Base-by-base conservation (phyloP, 2,329 filamentous ascomycete genomes). In the Lecanoromycetidae sp. region DNA sequence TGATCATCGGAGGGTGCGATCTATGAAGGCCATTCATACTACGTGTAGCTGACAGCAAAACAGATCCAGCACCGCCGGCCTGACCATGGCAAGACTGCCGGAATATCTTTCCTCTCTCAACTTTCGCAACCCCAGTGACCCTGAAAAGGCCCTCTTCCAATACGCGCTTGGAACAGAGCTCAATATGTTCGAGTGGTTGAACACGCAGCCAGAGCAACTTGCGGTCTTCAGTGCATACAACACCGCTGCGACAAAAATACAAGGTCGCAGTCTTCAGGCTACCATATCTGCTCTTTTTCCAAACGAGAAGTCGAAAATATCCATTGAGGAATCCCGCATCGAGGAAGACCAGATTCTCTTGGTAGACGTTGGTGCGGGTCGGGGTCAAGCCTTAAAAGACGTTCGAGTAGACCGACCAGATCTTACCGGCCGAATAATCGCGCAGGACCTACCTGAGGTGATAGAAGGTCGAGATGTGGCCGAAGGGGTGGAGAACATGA, bases 321-420 rank as follows among this genome's bases (percentile, higher is more conserved):
- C 12, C n/a, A 13, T 19, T n/a, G 13, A 45, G 6, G 8, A 10
- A 4, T 9, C 9, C 22, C 9, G 38, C 7, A 30, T 3, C 26
- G 6, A 20, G 2, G 39, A 4, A 13, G 10, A 30, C 9, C 7
- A 17, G 5, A 19, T 45, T 26, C n/a, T 45, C 13, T 4, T 65
- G 17, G 60, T 65, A 4, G 61, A 66, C 46, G 58, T 66, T 15
- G 63, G 63, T 19, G 62, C 61, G 26, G 56, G 62, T 4, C 58
- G 56, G 35, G 62, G 63, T 2, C 58, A 64, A 27, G 50, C 54
- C 2, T 39, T 63, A 26, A 54, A 53, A 50, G 55, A 55, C 1
- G 56, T 64, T 34, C 52, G 51, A 27, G 37, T 55, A n/a, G 55
- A 56, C 32, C 57, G 56, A 13, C 52, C 56, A 2, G 58, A 54